These are phyloP conservation scores for Tulasnella sp. DNA, from an alignment of 768 basidiomycete species.

Conservation along the genomic window DNA sequence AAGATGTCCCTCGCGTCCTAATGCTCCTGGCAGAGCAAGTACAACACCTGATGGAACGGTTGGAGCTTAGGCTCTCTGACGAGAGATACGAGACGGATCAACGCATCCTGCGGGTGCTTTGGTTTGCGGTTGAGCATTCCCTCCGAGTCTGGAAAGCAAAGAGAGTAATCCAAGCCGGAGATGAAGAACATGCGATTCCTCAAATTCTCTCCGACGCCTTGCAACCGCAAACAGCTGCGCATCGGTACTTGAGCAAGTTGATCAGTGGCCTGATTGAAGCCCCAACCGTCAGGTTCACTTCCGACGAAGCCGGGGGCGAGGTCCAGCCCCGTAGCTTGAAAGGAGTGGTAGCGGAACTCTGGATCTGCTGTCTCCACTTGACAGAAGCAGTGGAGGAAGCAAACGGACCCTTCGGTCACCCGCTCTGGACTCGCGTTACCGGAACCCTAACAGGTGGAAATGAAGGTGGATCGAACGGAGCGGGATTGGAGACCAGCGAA, in stretches of 20 bases:
- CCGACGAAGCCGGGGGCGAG: neutral
- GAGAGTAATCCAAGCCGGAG: neutral
- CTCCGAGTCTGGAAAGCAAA: constrained; percentile 30
- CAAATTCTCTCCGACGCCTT: neutral
- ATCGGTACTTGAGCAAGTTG: constrained; percentile 16
- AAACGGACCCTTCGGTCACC: neutral
- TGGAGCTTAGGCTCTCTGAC: constrained; percentile 31
- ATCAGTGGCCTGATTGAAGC: constrained; percentile 23
- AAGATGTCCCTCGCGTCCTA: constrained; percentile 25
- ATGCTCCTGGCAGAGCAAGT: constrained; percentile 29
- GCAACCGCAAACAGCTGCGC: neutral
- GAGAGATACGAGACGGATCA: neutral
- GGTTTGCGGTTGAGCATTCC: constrained; percentile 53
- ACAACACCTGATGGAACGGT: constrained; percentile 28
- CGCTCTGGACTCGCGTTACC: neutral
- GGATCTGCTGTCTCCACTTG: constrained; percentile 65
- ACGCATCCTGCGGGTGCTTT: constrained; percentile 34
- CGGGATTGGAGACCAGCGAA: constrained; percentile 44
- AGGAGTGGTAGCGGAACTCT: constrained; percentile 47
- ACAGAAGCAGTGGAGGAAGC: constrained; percentile 18
- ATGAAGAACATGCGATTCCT: neutral
- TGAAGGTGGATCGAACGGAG: neutral
- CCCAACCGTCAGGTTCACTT: constrained; percentile 24
- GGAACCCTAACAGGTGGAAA: neutral
- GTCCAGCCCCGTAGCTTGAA: constrained; percentile 22